Base-by-base conservation (phyloP, 495 filamentous ascomycete genomes). In the Aspergillus panamensis region DNA sequence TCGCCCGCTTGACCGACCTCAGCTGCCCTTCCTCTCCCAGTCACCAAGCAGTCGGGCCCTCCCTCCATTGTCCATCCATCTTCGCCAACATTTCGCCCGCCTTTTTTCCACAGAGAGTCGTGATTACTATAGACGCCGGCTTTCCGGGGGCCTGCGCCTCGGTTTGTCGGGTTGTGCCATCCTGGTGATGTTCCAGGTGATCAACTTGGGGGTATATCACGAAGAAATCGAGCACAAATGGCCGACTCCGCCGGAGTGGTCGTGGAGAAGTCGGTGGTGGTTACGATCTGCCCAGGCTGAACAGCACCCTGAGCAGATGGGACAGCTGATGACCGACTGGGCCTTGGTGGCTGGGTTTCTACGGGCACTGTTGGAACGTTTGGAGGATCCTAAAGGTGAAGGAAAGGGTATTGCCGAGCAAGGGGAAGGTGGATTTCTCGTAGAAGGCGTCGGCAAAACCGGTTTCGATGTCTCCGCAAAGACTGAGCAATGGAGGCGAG, bases 231-330 rank as follows among this genome's bases (percentile, higher is more conserved):
- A 95, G 68, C 81, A 88, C 49, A 75, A 76, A 62, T 91, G 85
- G 71, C 89, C 89, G 1, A 86, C 87, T 0, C 89, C 90, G 1
- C 75, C 77, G 37, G 89, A 92, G 74, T 95, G 90, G 90, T 74
- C 68, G 5, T 87, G 79, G 75, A 65, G 77, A 32, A 85, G 81
- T 17, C 79, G 88, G 14, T 75, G 82, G 70, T 74, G 78, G 53
- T 80, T 83, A 58, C 82, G 85, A 16, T 77, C 76, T 5, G 84
- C 84, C 16, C 77, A 77, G 65, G 81, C 73, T 52, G 71, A 77
- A 30, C 84, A 85, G 58, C 70, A 87, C 55, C 76, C 75, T 9
- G 74, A 83, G 57, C 60, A 73, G 50, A 75, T 74, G 30, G 74
- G 73, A 9, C 69, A 70, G 40, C 68, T 82, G 35, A 69, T 82